Percentiles rank a stretch among this genome's conserved stretches.
phyloP scores from a whole-genome alignment of 805 yeast genomes.

The Wickerhamomyces canadensis region DNA sequence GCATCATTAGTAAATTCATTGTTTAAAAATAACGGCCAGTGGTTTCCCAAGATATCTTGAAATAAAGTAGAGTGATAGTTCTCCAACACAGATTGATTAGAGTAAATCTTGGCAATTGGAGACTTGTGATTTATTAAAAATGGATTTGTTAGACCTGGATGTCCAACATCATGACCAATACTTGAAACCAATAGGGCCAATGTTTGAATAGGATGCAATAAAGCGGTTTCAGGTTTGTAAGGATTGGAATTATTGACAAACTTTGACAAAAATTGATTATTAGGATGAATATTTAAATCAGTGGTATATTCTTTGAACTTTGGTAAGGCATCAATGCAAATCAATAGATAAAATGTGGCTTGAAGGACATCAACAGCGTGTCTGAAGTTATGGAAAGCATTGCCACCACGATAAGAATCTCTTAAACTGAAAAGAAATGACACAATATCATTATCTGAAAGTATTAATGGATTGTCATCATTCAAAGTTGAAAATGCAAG shows the following conservation, averaged over 20 bases:
- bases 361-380: constrained; percentile 96
- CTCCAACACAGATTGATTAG: constrained; percentile 71
- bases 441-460: constrained; percentile 38
- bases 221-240: constrained; percentile 10
- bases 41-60: constrained; percentile 41
- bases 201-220: constrained; percentile 36
- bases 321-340: constrained; percentile 23
- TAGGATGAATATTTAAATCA: constrained; percentile 15
- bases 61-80: constrained; percentile 73
- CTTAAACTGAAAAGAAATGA: constrained; percentile 62
- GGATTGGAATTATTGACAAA: background rate
- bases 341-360: constrained; percentile 67
- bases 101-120: constrained; percentile 58
- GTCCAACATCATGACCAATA: constrained; percentile 93
- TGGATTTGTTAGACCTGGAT: constrained; percentile 90
- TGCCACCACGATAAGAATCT: constrained; percentile 75
- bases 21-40: constrained; percentile 39
- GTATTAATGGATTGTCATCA: constrained; percentile 8
- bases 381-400: constrained; percentile 91
- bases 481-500: constrained; percentile 31
- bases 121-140: constrained; percentile 54
- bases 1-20: constrained; percentile 10
- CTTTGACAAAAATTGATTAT: background rate
- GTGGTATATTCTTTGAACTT: constrained; percentile 17
- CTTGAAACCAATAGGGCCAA: constrained; percentile 72